Conservation (phyloP, 768 basidiomycete genomes). For the Naganishia randhawae region DNA sequence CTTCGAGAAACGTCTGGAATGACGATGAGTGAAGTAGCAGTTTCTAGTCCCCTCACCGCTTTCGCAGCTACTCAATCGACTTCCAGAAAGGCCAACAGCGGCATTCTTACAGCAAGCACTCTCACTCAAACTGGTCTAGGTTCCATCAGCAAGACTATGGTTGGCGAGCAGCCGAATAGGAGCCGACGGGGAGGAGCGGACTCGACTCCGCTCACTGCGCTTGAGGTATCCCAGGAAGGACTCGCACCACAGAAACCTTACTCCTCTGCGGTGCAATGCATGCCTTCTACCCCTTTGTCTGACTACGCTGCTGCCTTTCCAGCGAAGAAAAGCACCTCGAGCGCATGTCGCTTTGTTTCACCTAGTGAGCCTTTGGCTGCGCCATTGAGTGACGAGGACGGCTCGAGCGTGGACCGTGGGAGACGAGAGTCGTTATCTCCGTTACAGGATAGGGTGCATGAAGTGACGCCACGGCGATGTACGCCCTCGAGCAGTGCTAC, state of each 20-base stretch:
- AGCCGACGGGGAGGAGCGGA: background rate
- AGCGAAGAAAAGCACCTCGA: background rate
- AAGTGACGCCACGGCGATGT: background rate
- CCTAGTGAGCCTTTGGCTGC: background rate
- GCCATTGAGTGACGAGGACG: background rate
- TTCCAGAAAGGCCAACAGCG: background rate
- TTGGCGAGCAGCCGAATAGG: background rate
- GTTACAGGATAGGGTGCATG: background rate
- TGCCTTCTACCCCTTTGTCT: slow-evolving; percentile 8
- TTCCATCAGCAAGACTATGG: background rate
- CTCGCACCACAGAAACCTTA: background rate
- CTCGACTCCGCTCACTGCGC: slow-evolving; percentile 8
- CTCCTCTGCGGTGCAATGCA: background rate
- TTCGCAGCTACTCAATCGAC: slow-evolving; percentile 4
- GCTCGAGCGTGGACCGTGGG: background rate
- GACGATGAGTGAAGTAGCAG: background rate
- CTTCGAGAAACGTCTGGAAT: background rate
- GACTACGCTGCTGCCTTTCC: background rate
- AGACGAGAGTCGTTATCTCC: background rate
- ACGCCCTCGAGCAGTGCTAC: background rate
- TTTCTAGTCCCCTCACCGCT: background rate
- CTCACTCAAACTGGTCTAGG: background rate
- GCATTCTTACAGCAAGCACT: background rate
- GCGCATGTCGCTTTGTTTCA: background rate
- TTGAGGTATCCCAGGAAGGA: background rate